A percentile compares a stretch with the other conserved stretches of the same genome.
These are phyloP conservation scores for Calonectria pseudoreteaudii DNA, from an alignment of 2,329 filamentous ascomycete genomes.

Conservation along the genomic window DNA sequence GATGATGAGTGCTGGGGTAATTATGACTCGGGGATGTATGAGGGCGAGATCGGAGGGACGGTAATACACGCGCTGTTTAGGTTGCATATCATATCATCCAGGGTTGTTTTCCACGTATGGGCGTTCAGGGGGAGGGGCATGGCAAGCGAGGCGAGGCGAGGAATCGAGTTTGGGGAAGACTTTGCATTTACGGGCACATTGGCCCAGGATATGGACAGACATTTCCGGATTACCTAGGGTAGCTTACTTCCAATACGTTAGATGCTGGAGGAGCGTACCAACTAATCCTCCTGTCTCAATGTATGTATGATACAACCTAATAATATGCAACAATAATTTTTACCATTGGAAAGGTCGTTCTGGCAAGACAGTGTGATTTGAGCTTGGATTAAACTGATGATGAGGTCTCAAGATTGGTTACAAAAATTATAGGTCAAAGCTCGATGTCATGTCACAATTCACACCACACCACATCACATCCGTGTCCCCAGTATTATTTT, in stretches of 20 bases:
- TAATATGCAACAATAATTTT: slow-evolving; percentile 31
- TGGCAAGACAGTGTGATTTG: background rate
- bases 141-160: slow-evolving; percentile 33
- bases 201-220: slow-evolving; percentile 13
- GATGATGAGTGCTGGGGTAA: slow-evolving; percentile 5
- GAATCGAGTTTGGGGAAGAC: slow-evolving; percentile 17
- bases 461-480: background rate
- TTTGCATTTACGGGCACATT: slow-evolving; percentile 27
- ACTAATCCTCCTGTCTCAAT: slow-evolving; percentile 13
- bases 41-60: slow-evolving; percentile 26
- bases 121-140: slow-evolving; percentile 38
- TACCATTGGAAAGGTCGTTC: background rate
- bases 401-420: slow-evolving; percentile 1
- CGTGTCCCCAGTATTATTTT: no score
- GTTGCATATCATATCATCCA: slow-evolving; percentile 41
- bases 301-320: slow-evolving; percentile 34
- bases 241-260: slow-evolving; percentile 18
- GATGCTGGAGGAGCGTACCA: slow-evolving; percentile 26
- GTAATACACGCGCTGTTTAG: slow-evolving; percentile 34
- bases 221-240: slow-evolving; percentile 10
- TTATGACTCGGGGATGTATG: slow-evolving; percentile 16
- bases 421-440: background rate
- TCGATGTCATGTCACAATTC: background rate
- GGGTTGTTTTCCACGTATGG: slow-evolving; percentile 33
- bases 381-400: background rate